Percentiles rank a stretch among this genome's conserved stretches.
phyloP scores from a whole-genome alignment of 2,329 filamentous ascomycete species.

The Zymoseptoria brevis region DNA sequence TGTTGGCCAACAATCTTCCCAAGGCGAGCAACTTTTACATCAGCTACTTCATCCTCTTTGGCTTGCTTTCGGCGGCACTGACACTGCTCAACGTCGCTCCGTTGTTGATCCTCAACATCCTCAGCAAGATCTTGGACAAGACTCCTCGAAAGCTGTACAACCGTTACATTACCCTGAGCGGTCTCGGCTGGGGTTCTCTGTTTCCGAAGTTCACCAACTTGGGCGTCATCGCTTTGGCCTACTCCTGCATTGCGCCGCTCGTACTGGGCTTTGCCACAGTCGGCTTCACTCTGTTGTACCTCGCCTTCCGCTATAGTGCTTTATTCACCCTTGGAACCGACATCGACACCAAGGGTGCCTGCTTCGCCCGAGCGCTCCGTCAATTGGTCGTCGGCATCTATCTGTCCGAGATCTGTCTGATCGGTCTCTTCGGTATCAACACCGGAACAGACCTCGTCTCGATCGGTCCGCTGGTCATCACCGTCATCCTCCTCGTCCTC shows the following conservation, averaged over 20 bases:
- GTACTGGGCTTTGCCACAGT: conserved; percentile 38
- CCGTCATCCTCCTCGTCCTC: conserved; percentile 32
- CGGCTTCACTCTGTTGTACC: conserved; percentile 37
- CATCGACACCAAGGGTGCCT: conserved; percentile 37
- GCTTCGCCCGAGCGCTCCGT: conserved; percentile 37
- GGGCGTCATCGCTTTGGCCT: conserved; percentile 34
- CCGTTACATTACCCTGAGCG: conserved; percentile 34
- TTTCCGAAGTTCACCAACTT: conserved; percentile 38
- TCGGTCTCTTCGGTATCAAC: conserved; percentile 39
- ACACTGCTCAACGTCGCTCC: conserved; percentile 24
- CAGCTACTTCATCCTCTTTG: conserved; percentile 31
- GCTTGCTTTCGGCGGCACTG: conserved; percentile 22
- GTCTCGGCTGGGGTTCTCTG: conserved; percentile 36
- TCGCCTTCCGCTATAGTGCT: conserved; percentile 42
- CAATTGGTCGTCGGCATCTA: conserved; percentile 41
- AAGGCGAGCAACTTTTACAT: conserved; percentile 33
- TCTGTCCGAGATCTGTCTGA: conserved; percentile 38
- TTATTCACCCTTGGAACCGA: conserved; percentile 39
- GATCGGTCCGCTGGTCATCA: conserved; percentile 35
- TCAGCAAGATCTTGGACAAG: conserved; percentile 29
- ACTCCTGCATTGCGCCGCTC: conserved; percentile 40
- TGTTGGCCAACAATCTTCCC: conserved; percentile 29
- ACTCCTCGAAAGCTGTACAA: conserved; percentile 40
- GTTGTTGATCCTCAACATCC: conserved; percentile 23
- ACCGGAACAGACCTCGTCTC: conserved; percentile 24